These are phyloP conservation scores for Botryobasidium botryosum DNA, from an alignment of 768 basidiomycete species.

Conservation along the genomic window DNA sequence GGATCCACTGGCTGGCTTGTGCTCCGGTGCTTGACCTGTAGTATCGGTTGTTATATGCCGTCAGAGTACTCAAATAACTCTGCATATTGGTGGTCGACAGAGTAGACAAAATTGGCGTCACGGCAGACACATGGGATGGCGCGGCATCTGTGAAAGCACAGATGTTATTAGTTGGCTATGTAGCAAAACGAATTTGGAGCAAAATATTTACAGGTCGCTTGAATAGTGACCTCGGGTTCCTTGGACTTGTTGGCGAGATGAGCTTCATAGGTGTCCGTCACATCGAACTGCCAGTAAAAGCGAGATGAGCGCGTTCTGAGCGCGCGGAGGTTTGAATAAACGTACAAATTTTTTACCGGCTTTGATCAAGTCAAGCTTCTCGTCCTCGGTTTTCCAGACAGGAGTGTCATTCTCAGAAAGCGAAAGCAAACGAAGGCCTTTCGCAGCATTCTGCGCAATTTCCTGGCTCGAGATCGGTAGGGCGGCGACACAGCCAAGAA, in stretches of 20 bases:
- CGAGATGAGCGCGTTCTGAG: not conserved
- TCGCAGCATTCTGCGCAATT: too few species aligned
- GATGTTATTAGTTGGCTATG: too few species aligned
- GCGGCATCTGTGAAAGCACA: too few species aligned
- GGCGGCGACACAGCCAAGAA: too few species aligned
- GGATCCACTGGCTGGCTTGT: not conserved
- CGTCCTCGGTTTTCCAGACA: not conserved
- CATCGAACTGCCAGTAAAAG: not conserved
- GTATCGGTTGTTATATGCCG: not conserved
- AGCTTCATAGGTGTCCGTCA: not conserved
- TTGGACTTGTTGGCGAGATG: too few species aligned
- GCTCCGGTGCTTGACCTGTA: not conserved
- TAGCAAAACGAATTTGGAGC: too few species aligned
- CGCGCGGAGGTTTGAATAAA: too few species aligned
- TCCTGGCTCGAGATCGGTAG: too few species aligned
- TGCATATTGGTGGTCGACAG: not conserved
- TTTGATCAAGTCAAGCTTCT: not conserved
- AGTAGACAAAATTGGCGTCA: not conserved
- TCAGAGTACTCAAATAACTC: not conserved
- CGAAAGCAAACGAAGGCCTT: not conserved
- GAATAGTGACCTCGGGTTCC: too few species aligned
- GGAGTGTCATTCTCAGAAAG: not conserved
- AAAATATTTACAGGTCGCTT: too few species aligned
- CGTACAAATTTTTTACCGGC: not conserved
- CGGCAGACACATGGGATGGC: too few species aligned